These are phyloP conservation scores for Actinomucor elegans DNA, from an alignment of 371 early-diverging fungal genomes.

Conservation along the genomic window DNA sequence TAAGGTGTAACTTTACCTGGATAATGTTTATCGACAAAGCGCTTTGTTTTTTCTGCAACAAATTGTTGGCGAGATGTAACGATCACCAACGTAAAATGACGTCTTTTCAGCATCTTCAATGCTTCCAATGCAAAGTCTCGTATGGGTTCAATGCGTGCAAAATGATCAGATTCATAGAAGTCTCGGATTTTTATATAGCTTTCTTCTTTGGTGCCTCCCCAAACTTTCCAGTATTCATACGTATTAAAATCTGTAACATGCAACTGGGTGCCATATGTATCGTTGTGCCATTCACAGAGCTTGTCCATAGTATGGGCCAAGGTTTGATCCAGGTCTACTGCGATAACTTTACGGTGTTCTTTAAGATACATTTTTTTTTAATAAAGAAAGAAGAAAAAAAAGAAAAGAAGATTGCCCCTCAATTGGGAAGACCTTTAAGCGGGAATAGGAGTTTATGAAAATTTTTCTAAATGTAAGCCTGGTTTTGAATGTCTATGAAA, in stretches of 20 bases:
- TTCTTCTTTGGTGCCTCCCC: constrained; percentile 52
- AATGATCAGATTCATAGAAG: constrained; percentile 50
- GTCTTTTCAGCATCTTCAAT: constrained; percentile 49
- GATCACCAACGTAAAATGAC: constrained; percentile 49
- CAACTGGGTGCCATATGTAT: constrained; percentile 36
- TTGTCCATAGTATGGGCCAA: constrained; percentile 44
- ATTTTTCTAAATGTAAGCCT: no score
- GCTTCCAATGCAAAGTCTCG: constrained; percentile 53
- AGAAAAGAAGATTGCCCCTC: no score
- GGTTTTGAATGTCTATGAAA: no score
- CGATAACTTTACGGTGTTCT: constrained; percentile 46
- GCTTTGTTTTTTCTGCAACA: constrained; percentile 50
- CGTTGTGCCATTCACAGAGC: constrained; percentile 49
- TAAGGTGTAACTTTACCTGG: constrained; percentile 28
- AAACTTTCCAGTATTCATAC: constrained; percentile 46
- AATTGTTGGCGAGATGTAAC: constrained; percentile 56
- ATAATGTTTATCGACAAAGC: constrained; percentile 51
- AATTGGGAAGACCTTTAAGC: no score
- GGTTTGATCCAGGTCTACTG: constrained; percentile 55
- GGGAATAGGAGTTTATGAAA: no score
- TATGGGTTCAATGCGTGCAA: constrained; percentile 47
- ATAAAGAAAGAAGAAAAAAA: constrained; percentile 1
- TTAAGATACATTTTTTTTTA: constrained; percentile 3
- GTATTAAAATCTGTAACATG: constrained; percentile 43
- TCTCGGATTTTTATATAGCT: constrained; percentile 43